phyloP scores from a whole-genome alignment of 148 eudicot genomes.

The Rheum nobile region DNA sequence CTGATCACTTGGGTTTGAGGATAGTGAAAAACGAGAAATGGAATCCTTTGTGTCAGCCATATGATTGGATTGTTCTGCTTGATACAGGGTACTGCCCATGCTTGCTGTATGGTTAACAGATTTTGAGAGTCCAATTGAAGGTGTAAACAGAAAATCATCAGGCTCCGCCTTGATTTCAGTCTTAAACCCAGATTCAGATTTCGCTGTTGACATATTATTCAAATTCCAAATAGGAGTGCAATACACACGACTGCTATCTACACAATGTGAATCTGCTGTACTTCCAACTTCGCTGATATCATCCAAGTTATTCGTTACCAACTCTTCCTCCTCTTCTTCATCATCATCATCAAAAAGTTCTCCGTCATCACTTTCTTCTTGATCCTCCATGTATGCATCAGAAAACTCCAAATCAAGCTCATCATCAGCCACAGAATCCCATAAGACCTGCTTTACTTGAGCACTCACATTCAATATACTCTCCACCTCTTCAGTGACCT shows the following conservation, averaged over 20 bases:
- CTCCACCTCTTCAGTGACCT: conserved; percentile 54
- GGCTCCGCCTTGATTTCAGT: conserved; percentile 6
- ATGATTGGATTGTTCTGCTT: neutral
- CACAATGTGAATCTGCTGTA: conserved; percentile 26
- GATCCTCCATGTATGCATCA: conserved; percentile 61
- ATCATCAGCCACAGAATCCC: conserved; percentile 38
- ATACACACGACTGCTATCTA: conserved; percentile 3
- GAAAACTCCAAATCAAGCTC: conserved; percentile 48
- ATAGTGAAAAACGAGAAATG: neutral
- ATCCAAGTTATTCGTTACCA: conserved; percentile 7
- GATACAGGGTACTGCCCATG: neutral
- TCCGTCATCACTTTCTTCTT: conserved; percentile 39
- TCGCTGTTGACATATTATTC: neutral
- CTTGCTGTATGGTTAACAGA: neutral
- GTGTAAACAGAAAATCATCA: conserved; percentile 4
- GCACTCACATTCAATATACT: conserved; percentile 47
- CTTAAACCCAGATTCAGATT: conserved; percentile 12
- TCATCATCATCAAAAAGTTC: conserved; percentile 15
- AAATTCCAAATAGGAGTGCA: conserved; percentile 7
- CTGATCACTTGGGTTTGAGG: neutral
- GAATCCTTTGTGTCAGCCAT: neutral
- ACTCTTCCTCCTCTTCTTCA: conserved; percentile 16
- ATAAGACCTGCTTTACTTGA: conserved; percentile 47
- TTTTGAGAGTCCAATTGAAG: conserved; percentile 14
- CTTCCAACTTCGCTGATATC: conserved; percentile 29